A percentile compares a stretch with the other conserved stretches of the same genome.
These are phyloP conservation scores for Backusella parvicylindrica DNA, from an alignment of 192 early-diverging fungal genomes.

Conservation along the genomic window DNA sequence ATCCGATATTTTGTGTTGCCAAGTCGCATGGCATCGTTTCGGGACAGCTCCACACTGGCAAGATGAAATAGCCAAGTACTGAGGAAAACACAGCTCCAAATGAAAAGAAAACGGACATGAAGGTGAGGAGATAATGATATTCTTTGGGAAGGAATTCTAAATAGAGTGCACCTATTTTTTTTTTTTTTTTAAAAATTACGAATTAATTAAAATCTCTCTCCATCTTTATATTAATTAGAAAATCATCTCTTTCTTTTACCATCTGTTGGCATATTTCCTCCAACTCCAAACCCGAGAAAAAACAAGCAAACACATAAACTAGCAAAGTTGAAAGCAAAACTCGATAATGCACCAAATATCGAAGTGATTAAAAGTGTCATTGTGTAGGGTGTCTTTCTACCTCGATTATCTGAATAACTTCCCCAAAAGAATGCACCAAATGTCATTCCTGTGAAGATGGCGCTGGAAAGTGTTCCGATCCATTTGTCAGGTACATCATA, in stretches of 20 bases:
- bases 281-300: conserved; percentile 74
- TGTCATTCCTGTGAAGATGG: conserved; percentile 77
- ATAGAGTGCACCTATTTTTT: conserved; percentile 64
- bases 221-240: background rate
- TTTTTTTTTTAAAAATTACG: too few relatives aligned
- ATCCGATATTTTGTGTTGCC: conserved; percentile 66
- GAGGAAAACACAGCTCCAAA: conserved; percentile 75
- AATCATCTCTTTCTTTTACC: conserved; percentile 21
- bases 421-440: conserved; percentile 86
- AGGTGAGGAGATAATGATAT: conserved; percentile 76
- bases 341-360: conserved; percentile 67
- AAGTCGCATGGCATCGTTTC: conserved; percentile 46
- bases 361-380: conserved; percentile 72
- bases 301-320: conserved; percentile 62
- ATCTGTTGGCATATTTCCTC: conserved; percentile 61
- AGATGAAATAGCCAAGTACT: conserved; percentile 54
- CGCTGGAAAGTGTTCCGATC: conserved; percentile 67
- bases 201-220: too few relatives aligned
- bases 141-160: conserved; percentile 81
- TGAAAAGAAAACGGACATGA: conserved; percentile 84
- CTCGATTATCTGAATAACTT: conserved; percentile 62
- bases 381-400: conserved; percentile 72
- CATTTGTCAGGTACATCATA: conserved; percentile 61
- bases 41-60: conserved; percentile 70
- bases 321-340: conserved; percentile 60